phyloP scores from a whole-genome alignment of 208 protist species.

The Endotrypanum monterogeii region DNA sequence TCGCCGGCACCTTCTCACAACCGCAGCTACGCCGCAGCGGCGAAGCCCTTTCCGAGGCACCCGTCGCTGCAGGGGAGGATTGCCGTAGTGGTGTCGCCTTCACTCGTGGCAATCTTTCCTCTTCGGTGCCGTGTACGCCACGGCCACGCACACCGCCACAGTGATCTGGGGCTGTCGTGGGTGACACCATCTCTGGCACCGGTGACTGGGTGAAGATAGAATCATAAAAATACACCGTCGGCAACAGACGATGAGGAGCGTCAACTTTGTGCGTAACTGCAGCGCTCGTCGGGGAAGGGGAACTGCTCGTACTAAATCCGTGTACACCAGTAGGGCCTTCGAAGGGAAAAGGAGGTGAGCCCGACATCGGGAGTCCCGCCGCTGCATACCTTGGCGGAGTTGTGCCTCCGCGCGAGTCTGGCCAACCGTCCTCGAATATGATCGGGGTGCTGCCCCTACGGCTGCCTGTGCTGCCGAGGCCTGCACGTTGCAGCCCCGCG shows the following conservation, averaged over 20 bases:
- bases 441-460: constrained; percentile 9
- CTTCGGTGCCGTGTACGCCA: background rate
- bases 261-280: background rate
- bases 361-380: constrained; percentile 5
- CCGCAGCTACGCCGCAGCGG: background rate
- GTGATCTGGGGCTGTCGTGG: background rate
- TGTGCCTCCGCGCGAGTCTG: constrained; percentile 13
- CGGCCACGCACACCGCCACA: background rate
- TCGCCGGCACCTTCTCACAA: background rate
- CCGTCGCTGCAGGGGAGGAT: constrained; percentile 5
- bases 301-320: background rate
- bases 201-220: constrained; percentile 28
- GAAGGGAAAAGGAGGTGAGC: constrained; percentile 7
- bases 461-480: background rate
- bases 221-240: constrained; percentile 53
- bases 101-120: background rate
- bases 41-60: background rate
- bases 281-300: background rate
- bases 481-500: background rate
- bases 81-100: constrained; percentile 3
- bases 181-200: background rate
- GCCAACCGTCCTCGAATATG: constrained; percentile 21
- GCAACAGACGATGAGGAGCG: constrained; percentile 22
- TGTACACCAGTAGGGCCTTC: constrained; percentile 5
- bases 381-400: constrained; percentile 15